Percentiles rank a stretch among this genome's conserved stretches.
phyloP scores from a whole-genome alignment of 1,284 basidiomycete genomes.

The Rhizoctonia solani region DNA sequence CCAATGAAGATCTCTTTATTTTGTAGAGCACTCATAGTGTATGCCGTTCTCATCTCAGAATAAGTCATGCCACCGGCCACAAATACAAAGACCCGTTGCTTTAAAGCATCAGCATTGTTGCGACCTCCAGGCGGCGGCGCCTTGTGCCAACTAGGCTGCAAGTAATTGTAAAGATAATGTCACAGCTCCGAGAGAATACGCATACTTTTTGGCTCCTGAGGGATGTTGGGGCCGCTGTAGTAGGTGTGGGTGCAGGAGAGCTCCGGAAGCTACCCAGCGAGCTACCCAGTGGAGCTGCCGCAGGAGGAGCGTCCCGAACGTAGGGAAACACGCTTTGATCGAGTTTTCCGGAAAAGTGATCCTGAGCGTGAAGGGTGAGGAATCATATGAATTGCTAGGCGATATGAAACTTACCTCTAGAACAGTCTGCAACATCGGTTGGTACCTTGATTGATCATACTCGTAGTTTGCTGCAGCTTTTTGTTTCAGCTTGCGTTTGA shows the following conservation, averaged over 20 bases:
- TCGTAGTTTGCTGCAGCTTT: constrained; percentile 78
- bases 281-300: constrained; percentile 51
- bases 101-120: constrained; percentile 53
- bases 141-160: constrained; percentile 79
- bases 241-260: constrained; percentile 37
- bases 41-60: constrained; percentile 90
- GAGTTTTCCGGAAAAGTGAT: constrained; percentile 78
- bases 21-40: constrained; percentile 72
- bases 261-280: constrained; percentile 54
- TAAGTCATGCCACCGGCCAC: constrained; percentile 96
- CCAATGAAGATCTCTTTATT: constrained; percentile 93
- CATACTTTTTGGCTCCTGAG: constrained; percentile 65
- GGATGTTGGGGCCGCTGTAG: constrained; percentile 59
- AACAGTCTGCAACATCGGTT: constrained; percentile 82
- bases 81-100: constrained; percentile 88
- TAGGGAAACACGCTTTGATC: constrained; percentile 87
- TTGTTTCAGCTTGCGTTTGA: constrained; percentile 79
- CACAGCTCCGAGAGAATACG: constrained; percentile 34
- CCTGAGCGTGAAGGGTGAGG: constrained; percentile 52
- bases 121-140: constrained; percentile 55
- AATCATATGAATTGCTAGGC: not conserved
- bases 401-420: constrained; percentile 62
- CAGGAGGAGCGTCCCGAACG: constrained; percentile 80
- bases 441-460: constrained; percentile 94
- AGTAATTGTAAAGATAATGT: not conserved